These are phyloP conservation scores for Botryotinia narcissicola DNA, from an alignment of 2,329 filamentous ascomycete genomes.

Conservation along the genomic window DNA sequence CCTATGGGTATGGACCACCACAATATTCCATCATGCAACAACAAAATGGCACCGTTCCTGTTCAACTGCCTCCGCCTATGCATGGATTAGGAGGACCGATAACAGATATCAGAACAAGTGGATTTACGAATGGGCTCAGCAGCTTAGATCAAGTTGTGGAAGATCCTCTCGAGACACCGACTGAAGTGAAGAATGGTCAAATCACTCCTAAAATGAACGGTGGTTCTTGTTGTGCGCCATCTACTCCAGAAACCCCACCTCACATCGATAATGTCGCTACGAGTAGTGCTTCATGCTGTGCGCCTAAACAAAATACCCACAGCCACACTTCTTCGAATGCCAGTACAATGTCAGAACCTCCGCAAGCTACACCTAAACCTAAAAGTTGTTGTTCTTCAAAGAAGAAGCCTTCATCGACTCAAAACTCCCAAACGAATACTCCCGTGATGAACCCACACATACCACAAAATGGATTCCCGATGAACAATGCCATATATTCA, in stretches of 20 bases:
- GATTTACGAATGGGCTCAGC: conserved; percentile 23
- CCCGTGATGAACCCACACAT: conserved; percentile 31
- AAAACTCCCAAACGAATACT: conserved; percentile 24
- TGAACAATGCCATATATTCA: conserved; percentile 26
- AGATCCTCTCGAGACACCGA: conserved; percentile 29
- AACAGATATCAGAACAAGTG: conserved; percentile 23
- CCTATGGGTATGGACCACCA: conserved; percentile 30
- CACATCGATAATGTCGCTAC: conserved; percentile 5
- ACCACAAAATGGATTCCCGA: conserved; percentile 31
- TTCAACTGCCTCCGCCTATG: conserved; percentile 28
- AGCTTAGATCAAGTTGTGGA: conserved; percentile 31
- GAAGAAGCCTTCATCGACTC: conserved; percentile 22
- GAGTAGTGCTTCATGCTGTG: conserved; percentile 27
- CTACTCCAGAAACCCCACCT: conserved; percentile 14
- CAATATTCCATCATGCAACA: conserved; percentile 32
- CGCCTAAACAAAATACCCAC: conserved; percentile 30
- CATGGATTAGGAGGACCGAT: conserved; percentile 18
- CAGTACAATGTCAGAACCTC: conserved; percentile 28
- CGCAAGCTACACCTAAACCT: conserved; percentile 23
- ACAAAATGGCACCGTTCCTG: conserved; percentile 27
- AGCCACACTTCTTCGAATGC: conserved; percentile 30
- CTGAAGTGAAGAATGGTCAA: conserved; percentile 23
- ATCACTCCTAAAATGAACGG: conserved; percentile 24
- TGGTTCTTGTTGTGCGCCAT: conserved; percentile 21
- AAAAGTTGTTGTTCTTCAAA: conserved; percentile 44